Percentiles rank a stretch among this genome's conserved stretches.
Conservation (phyloP, 208 protist species). For the Wallacemonas sp. region DNA sequence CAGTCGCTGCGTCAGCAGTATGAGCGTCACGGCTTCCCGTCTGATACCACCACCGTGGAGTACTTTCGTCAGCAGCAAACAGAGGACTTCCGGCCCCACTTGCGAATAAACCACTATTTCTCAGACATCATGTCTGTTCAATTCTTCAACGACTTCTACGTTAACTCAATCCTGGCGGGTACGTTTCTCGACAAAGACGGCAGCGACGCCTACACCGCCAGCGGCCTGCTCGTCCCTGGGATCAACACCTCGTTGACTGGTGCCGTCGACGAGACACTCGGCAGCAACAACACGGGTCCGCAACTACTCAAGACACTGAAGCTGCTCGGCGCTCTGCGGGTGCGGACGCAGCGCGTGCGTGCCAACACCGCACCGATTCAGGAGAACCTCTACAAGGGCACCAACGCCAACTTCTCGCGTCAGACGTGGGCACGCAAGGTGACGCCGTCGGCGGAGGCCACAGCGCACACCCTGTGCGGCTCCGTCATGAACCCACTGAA, state of each 20-base stretch:
- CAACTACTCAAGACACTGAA: no score
- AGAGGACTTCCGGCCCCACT: not conserved
- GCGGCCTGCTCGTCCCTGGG: not conserved
- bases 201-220: not conserved
- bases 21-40: constrained; percentile 20
- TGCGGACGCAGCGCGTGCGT: constrained; percentile 33
- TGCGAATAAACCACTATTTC: constrained; percentile 25
- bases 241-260: no score
- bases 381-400: constrained; percentile 15
- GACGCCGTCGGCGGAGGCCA: not conserved
- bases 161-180: constrained; percentile 16
- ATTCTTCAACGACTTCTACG: constrained; percentile 18
- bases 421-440: constrained; percentile 1
- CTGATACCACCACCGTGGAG: constrained; percentile 3
- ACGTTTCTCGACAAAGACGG: constrained; percentile 2
- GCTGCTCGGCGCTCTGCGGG: constrained; percentile 27
- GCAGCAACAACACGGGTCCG: no score
- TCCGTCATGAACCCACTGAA: constrained; percentile 13
- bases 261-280: no score
- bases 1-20: constrained; percentile 20
- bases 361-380: constrained; percentile 18
- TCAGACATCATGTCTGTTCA: constrained; percentile 10
- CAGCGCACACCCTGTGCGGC: not conserved
- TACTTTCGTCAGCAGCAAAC: constrained; percentile 17
- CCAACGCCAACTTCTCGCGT: constrained; percentile 1